Percentiles rank a stretch among this genome's conserved stretches.
Conservation (phyloP, 371 early-diverging fungal species). For the Mucor saturninus region DNA sequence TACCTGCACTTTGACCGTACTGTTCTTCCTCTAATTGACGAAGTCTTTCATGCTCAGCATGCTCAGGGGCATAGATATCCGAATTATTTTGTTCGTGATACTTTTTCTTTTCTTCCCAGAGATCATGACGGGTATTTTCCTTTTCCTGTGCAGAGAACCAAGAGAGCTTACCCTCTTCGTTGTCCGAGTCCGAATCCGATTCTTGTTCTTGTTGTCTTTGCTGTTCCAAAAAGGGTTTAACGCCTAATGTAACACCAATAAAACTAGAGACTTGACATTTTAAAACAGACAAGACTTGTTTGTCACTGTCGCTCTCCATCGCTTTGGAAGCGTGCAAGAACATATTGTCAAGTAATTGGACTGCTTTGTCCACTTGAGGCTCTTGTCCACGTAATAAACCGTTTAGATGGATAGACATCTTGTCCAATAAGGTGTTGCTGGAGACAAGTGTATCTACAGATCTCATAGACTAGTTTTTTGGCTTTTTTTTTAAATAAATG, state of each 20-base stretch:
- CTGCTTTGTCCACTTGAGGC: constrained; percentile 13
- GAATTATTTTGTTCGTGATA: constrained; percentile 13
- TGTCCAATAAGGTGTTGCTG: constrained; percentile 16
- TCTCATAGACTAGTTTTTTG: constrained; percentile 22
- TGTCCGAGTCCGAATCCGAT: constrained; percentile 23
- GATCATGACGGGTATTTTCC: neutral
- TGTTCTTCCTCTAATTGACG: constrained; percentile 23
- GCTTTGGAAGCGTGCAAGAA: constrained; percentile 44
- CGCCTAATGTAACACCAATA: constrained; percentile 32
- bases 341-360: constrained; percentile 33
- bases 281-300: constrained; percentile 40
- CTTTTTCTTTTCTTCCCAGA: constrained; percentile 18
- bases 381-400: constrained; percentile 22
- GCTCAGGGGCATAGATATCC: constrained; percentile 28
- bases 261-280: constrained; percentile 24
- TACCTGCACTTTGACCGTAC: constrained; percentile 3
- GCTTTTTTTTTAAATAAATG: neutral
- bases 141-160: constrained; percentile 34
- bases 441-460: constrained; percentile 26
- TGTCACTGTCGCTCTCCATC: constrained; percentile 45
- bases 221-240: constrained; percentile 24
- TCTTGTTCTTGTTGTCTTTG: constrained; percentile 4
- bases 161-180: constrained; percentile 26
- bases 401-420: constrained; percentile 30
- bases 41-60: constrained; percentile 27